Percentiles rank a stretch among this genome's conserved stretches.
phyloP scores from a whole-genome alignment of 2,329 filamentous ascomycete genomes.

The Diatrype stigma region DNA sequence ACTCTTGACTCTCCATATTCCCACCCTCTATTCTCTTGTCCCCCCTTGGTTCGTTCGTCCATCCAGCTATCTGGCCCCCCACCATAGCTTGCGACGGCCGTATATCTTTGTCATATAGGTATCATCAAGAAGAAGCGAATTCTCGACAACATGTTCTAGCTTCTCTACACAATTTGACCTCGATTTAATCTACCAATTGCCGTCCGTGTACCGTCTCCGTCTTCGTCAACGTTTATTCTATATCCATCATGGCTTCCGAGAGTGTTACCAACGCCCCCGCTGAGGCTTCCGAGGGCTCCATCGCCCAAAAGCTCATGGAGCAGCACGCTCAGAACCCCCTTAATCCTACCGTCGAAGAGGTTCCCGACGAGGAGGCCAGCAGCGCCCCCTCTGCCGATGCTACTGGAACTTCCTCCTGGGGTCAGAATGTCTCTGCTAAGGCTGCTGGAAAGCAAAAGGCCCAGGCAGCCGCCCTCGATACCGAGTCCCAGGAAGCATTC shows the following conservation, averaged over 20 bases:
- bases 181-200: background rate
- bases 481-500: conserved; percentile 85
- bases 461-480: conserved; percentile 61
- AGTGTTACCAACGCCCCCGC: conserved; percentile 28
- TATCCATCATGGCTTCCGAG: conserved; percentile 39
- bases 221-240: background rate
- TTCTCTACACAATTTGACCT: background rate
- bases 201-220: background rate
- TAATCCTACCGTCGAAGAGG: conserved; percentile 73
- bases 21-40: background rate
- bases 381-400: conserved; percentile 45
- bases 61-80: background rate
- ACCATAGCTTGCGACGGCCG: background rate
- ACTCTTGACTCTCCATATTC: background rate
- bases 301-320: conserved; percentile 60
- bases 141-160: background rate
- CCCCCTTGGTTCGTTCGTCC: background rate
- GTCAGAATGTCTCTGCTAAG: conserved; percentile 54
- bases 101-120: background rate
- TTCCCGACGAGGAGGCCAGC: conserved; percentile 69
- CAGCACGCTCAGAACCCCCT: conserved; percentile 52
- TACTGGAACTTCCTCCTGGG: conserved; percentile 40
- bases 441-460: conserved; percentile 66
- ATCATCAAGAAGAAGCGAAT: background rate
- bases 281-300: conserved; percentile 42